Conservation (phyloP, 1,284 basidiomycete genomes). For the Peniophora sp. region DNA sequence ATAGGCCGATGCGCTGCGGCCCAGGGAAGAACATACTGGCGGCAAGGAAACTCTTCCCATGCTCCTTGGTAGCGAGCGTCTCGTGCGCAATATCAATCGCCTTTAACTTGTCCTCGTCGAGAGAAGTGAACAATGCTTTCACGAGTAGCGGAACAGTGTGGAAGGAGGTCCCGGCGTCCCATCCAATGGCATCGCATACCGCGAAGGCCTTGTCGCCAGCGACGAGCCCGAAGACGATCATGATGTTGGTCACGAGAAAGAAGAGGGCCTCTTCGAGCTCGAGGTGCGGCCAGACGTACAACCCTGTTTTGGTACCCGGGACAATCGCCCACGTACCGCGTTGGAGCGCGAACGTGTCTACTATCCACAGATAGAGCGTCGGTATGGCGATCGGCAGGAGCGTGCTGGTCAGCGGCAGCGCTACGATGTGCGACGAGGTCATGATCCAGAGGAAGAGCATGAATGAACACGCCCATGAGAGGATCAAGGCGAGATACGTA, state of each 20-base stretch:
- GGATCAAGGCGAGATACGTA: constrained; percentile 17
- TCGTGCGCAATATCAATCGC: no score
- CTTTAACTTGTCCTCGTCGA: no score
- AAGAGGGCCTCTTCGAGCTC: constrained; percentile 21
- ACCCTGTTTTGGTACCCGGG: constrained; percentile 15
- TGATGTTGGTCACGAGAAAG: constrained; percentile 19
- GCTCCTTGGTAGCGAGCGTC: no score
- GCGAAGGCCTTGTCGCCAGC: no score
- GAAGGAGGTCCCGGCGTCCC: no score
- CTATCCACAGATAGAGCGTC: constrained; percentile 18
- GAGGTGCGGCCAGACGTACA: constrained; percentile 11
- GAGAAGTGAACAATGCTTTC: no score
- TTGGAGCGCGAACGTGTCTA: constrained; percentile 17
- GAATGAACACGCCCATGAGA: constrained; percentile 17
- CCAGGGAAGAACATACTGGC: no score
- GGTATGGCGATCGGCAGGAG: constrained; percentile 13
- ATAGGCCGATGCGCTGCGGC: no score
- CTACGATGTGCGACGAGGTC: background rate
- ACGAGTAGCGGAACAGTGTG: no score
- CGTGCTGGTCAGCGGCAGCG: constrained; percentile 1
- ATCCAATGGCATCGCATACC: no score
- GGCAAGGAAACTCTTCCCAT: no score
- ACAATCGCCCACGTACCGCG: constrained; percentile 20
- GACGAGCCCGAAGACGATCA: constrained; percentile 12
- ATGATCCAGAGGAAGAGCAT: constrained; percentile 15